Evolutionary conservation across 768 basidiomycete species (phyloP), one percentile per base, ranked within the genome.

Genomic region (Mycena olivaceomarginata): DNA sequence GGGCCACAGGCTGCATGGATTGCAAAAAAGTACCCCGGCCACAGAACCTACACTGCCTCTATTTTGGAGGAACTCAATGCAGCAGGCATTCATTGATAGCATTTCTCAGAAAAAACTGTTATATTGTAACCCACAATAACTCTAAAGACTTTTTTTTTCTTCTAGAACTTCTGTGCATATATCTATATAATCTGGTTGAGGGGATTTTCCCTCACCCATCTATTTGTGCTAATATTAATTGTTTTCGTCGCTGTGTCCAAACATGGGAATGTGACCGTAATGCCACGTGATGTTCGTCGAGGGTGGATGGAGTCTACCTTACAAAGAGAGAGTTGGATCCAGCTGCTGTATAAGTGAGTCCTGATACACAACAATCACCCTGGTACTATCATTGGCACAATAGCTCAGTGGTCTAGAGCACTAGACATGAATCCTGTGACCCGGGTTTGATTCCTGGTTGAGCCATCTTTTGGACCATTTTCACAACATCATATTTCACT

Each of bases 21-120:
- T 6, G 68, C 63, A 4, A 80, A 76, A 43, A 78, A 78, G 60
- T 84, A 82, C 59, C 72, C 76, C 15, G 83, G 83, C 15, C 83
- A 84, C 66, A 63, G 70, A 72, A 72, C 70, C 7, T 72, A 62
- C 60, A 60, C 70, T 1, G 70, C 59, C 13, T 59, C 70, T 12
- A 72, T 64, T 72, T 59, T 72, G 46, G 70, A 62, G 12, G 45
- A 63, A 37, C 48, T 62, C 60, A 45, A 62, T 39, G 18, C 51
- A 9, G 51, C 51, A n/a, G 51, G 51, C 51, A 53, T 53, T 53
- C 16, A n/a, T 53, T 53, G 20, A 53, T 48, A 4, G 18, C 11
- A 48, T 48, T 11, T 48, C 16, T 48, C 5, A 18, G n/a, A n/a
- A n/a, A n/a, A n/a, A n/a, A n/a, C n/a, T 5, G 7, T 15, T 20